Conservation (phyloP, 1,284 basidiomycete species). For the Leccinum pachyderme region DNA sequence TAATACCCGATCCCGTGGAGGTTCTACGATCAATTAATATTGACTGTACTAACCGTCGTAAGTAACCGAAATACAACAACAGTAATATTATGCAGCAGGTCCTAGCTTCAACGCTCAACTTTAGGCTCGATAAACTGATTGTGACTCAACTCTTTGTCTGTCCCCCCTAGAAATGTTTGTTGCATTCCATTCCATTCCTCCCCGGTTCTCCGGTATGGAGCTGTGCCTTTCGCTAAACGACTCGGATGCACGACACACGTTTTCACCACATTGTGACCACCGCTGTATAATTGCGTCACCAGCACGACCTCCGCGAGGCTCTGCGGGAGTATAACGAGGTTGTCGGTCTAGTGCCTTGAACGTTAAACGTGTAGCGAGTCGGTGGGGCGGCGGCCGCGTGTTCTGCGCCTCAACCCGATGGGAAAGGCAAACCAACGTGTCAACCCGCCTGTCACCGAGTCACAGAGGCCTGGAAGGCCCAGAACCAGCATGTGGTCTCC, state of each 20-base stretch:
- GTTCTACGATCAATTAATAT: conserved; percentile 12
- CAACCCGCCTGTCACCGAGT: background rate
- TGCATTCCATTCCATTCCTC: conserved; percentile 1
- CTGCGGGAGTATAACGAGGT: conserved; percentile 19
- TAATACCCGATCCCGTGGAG: background rate
- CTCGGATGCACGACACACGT: conserved; percentile 18
- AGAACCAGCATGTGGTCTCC: background rate
- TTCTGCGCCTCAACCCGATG: conserved; percentile 1
- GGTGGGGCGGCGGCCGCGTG: conserved; percentile 1
- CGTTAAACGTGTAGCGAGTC: conserved; percentile 12
- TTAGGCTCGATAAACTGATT: background rate
- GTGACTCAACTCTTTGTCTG: conserved; percentile 2
- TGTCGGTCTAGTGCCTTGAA: conserved; percentile 7
- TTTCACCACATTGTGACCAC: conserved; percentile 11
- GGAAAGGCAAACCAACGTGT: conserved; percentile 12
- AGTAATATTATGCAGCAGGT: conserved; percentile 3
- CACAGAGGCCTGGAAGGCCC: background rate
- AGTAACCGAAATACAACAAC: conserved; percentile 7
- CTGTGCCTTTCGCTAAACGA: conserved; percentile 19
- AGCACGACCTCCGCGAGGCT: conserved; percentile 17
- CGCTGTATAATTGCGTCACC: background rate
- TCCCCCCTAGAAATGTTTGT: background rate
- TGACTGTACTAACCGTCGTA: background rate
- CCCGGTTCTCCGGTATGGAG: conserved; percentile 10
- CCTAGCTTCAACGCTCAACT: background rate